Evolutionary conservation across 768 basidiomycete species (phyloP).

Genomic region (Pluteus cervinus): DNA sequence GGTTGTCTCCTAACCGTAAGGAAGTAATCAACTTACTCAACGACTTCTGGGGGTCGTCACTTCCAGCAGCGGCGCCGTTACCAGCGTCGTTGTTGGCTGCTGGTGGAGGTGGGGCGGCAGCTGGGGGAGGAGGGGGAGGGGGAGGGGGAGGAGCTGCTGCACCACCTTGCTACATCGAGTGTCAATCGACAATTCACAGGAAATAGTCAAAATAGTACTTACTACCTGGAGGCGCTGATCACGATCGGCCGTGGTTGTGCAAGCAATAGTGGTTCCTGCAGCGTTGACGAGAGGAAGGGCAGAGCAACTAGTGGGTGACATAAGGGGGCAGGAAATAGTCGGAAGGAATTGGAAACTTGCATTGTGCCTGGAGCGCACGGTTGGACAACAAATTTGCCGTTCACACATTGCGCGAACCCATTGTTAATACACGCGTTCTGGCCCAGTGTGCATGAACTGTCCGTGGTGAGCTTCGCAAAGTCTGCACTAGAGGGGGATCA

Average conservation of each 20-base stretch:
- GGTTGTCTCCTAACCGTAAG: background rate
- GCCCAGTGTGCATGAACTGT: slow-evolving; percentile 29
- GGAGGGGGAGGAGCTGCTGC: slow-evolving; percentile 8
- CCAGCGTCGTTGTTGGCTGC: slow-evolving; percentile 6
- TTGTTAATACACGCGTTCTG: slow-evolving; percentile 43
- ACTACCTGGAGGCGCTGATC: slow-evolving; percentile 42
- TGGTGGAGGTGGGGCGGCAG: slow-evolving; percentile 2
- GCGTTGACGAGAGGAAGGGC: slow-evolving; percentile 47
- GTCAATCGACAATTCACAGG: slow-evolving; percentile 7
- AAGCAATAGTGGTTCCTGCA: slow-evolving; percentile 45
- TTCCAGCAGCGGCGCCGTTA: slow-evolving; percentile 10
- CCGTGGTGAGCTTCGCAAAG: slow-evolving; percentile 25
- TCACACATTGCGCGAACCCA: slow-evolving; percentile 52
- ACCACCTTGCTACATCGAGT: slow-evolving; percentile 9
- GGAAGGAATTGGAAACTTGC: slow-evolving; percentile 15
- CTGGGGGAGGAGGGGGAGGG: slow-evolving; percentile 8
- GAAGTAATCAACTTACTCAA: slow-evolving; percentile 19
- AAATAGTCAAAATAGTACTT: slow-evolving; percentile 11
- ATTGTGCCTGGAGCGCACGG: slow-evolving; percentile 29
- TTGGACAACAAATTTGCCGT: slow-evolving; percentile 34
- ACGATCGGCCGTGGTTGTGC: slow-evolving; percentile 42
- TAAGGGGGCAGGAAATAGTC: background rate
- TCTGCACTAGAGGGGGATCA: slow-evolving; percentile 18
- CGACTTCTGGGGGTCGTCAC: slow-evolving; percentile 29
- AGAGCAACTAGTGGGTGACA: slow-evolving; percentile 28